Percentiles rank a stretch among this genome's conserved stretches.
These are phyloP conservation scores for Pseudozyma sp. DNA, from an alignment of 1,284 basidiomycete genomes.

Conservation along the genomic window DNA sequence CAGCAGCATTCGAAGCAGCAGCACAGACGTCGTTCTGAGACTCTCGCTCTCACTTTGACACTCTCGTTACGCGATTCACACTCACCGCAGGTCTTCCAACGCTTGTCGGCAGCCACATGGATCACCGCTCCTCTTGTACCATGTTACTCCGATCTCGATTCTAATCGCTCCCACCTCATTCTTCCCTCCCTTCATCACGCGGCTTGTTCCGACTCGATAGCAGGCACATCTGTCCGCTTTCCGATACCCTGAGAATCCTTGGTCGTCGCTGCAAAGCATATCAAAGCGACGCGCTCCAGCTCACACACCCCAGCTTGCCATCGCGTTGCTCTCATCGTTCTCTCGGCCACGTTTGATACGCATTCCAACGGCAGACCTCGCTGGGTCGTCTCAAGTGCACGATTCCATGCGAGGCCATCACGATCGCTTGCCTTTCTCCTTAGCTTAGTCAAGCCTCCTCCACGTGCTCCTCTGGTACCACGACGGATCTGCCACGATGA, in stretches of 20 bases:
- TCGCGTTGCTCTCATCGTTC: neutral
- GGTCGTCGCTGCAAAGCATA: neutral
- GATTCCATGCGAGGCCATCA: neutral
- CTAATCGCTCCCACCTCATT: neutral
- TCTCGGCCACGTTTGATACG: neutral
- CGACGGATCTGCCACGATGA: constrained; percentile 22
- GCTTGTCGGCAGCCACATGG: neutral
- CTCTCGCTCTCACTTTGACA: neutral
- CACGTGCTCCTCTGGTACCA: neutral
- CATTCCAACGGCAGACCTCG: constrained; percentile 6
- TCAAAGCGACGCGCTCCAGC: neutral
- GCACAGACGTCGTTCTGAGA: neutral
- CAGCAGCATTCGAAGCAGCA: neutral
- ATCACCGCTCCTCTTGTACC: constrained; percentile 1
- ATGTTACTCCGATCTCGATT: neutral
- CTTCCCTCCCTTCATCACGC: neutral
- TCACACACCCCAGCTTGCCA: constrained; percentile 1
- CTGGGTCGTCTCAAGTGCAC: neutral
- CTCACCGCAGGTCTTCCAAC: neutral
- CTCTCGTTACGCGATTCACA: neutral
- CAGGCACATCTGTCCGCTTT: no score
- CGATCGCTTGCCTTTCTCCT: neutral
- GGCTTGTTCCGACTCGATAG: no score
- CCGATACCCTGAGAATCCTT: neutral
- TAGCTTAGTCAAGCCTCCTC: neutral